Conservation (phyloP, 257 asterid species). For the Solanum ahanhuiri region DNA sequence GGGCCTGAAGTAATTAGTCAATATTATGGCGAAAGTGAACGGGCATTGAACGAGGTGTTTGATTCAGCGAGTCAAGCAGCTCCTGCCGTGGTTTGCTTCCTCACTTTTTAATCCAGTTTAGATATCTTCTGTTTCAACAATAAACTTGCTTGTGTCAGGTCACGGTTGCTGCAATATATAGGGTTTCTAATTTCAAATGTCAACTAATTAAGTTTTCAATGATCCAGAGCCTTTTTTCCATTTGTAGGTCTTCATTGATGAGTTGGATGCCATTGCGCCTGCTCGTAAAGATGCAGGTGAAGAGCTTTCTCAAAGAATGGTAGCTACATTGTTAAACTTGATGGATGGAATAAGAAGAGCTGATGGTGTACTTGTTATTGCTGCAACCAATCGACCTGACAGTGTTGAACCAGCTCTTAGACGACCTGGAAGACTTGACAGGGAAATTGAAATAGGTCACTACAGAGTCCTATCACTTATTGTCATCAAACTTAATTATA, state of each 20-base stretch:
- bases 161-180: background rate
- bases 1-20: slow-evolving; percentile 89
- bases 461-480: background rate
- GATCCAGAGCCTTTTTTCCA: background rate
- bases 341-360: slow-evolving; percentile 86
- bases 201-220: background rate
- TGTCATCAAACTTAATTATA: background rate
- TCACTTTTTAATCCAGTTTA: background rate
- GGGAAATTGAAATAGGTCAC: slow-evolving; percentile 92
- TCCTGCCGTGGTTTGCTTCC: slow-evolving; percentile 73
- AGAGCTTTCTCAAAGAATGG: slow-evolving; percentile 87
- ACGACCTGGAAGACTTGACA: slow-evolving; percentile 92
- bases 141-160: background rate
- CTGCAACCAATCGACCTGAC: slow-evolving; percentile 89
- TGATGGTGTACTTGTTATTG: slow-evolving; percentile 71
- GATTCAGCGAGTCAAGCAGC: slow-evolving; percentile 70
- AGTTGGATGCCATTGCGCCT: slow-evolving; percentile 95
- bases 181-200: background rate
- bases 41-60: slow-evolving; percentile 72
- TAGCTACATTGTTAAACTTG: slow-evolving; percentile 77
- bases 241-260: slow-evolving; percentile 84
- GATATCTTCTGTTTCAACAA: background rate
- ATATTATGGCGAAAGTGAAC: slow-evolving; percentile 83
- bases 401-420: slow-evolving; percentile 90
- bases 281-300: slow-evolving; percentile 83